phyloP scores from a whole-genome alignment of 805 yeast genomes.

The Metschnikowia baotianmanensis region DNA sequence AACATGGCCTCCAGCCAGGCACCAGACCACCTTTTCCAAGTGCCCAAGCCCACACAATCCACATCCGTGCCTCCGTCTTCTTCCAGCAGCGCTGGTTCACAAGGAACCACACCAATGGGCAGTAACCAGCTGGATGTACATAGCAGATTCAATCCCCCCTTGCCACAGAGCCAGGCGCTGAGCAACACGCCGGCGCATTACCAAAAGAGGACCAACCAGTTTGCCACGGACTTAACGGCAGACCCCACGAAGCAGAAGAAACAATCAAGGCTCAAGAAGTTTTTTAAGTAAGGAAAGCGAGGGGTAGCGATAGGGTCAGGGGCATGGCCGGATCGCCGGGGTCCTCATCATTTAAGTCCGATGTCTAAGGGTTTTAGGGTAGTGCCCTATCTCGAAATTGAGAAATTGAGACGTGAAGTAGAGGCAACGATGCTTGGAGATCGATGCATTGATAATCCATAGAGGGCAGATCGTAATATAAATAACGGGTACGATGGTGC shows the following conservation, averaged over 20 bases:
- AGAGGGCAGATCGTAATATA: too few relatives aligned
- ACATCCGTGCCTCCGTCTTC: constrained; percentile 1
- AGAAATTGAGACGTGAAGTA: too few relatives aligned
- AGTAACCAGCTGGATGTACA: not conserved
- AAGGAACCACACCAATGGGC: not conserved
- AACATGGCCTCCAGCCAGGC: constrained; percentile 15
- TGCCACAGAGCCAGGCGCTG: constrained; percentile 5
- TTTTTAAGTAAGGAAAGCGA: constrained; percentile 20
- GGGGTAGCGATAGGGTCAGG: too few relatives aligned
- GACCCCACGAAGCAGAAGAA: constrained; percentile 18
- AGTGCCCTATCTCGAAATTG: too few relatives aligned
- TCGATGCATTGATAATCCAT: too few relatives aligned
- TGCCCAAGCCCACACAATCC: constrained; percentile 8
- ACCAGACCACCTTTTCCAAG: constrained; percentile 18
- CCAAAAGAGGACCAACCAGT: constrained; percentile 16
- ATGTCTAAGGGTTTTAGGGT: too few relatives aligned
- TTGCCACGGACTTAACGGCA: constrained; percentile 13
- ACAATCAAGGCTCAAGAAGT: constrained; percentile 19
- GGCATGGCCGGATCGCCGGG: too few relatives aligned
- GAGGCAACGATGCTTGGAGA: too few relatives aligned
- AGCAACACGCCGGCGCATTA: constrained; percentile 12
- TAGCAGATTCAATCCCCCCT: constrained; percentile 7
- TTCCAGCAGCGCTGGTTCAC: constrained; percentile 1
- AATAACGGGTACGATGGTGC: too few relatives aligned
- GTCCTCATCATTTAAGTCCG: too few relatives aligned